Conservation (phyloP, 2,329 filamentous ascomycete species). For the Cladophialophora bantiana region DNA sequence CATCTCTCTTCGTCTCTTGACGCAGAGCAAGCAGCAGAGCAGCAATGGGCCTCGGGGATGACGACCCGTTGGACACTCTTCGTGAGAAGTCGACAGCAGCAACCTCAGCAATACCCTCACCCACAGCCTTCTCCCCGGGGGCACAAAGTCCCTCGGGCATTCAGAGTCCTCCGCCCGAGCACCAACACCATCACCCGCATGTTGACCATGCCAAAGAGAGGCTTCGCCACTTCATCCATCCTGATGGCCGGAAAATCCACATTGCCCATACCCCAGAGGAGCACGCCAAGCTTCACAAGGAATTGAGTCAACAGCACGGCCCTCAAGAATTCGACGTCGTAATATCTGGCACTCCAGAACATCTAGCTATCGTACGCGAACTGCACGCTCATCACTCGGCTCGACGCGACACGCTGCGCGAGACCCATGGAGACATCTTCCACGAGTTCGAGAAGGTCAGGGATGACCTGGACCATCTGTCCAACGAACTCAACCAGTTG, state of each 20-base stretch:
- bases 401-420: conserved; percentile 15
- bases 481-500: conserved; percentile 12
- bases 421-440: conserved; percentile 13
- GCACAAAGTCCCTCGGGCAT: conserved; percentile 9
- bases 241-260: conserved; percentile 20
- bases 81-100: conserved; percentile 9
- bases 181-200: conserved; percentile 10
- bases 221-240: conserved; percentile 17
- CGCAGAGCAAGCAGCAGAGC: not conserved
- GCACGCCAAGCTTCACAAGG: conserved; percentile 13
- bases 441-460: conserved; percentile 20
- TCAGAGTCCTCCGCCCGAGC: not conserved
- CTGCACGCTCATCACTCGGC: conserved; percentile 18
- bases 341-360: conserved; percentile 18
- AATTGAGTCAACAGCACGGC: conserved; percentile 10
- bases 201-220: conserved; percentile 16
- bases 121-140: conserved; percentile 8
- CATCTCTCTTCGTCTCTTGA: not conserved
- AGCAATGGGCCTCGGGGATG: conserved; percentile 8
- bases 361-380: conserved; percentile 15
- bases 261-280: conserved; percentile 19
- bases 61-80: not conserved
- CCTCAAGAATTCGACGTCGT: conserved; percentile 13
- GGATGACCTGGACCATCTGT: conserved; percentile 13
- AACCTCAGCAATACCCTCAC: not conserved